Base-by-base conservation (phyloP, 257 asterid genomes). In the Apocynum venetum region DNA sequence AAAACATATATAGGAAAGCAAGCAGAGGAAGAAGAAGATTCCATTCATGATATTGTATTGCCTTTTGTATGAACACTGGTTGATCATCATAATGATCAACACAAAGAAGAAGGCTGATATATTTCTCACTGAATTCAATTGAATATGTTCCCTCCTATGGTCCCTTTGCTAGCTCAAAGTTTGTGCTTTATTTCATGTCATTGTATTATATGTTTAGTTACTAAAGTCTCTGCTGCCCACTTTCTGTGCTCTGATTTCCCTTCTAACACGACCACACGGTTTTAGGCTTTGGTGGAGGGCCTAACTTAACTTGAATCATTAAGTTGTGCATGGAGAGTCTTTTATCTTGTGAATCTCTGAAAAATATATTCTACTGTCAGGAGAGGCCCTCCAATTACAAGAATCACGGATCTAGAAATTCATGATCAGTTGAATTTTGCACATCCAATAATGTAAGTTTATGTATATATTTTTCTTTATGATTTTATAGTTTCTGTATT, bases 61-160 rank as follows among this genome's bases (percentile, higher is more conserved):
- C 19, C 51, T 76, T 8, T 64, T 63, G 49, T 19, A 63, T 61
- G 79, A 63, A 63, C 49, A 63, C 15, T 11, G 6, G 6, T 2
- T 49, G 13, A 25, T 75, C 79, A 65, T 63, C 73, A 76, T 76
- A 44, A 63, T 66, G 48, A 38, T 66, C 25, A 66, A 66, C 48
- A 17, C 4, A 66, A 15, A 17, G 71, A 25, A 66, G 71, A 66
- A 66, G 14, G 13, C 3, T 66, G 73, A 64, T 65, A 20, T n/a
- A n/a, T 10, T 17, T 49, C 56, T 64, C 66, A 76, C 66, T 66
- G 67, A 71, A 66, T 36, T 76, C 74, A 76, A 76, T 51, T 76
- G 79, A 66, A 66, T 76, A 66, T 76, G 74, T 65, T 65, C 79
- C 79, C 79, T 48, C 35, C 64, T 25, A 41, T 74, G 71, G 78